phyloP scores from a whole-genome alignment of 495 filamentous ascomycete genomes.

The Barbatosphaeria neglecta region DNA sequence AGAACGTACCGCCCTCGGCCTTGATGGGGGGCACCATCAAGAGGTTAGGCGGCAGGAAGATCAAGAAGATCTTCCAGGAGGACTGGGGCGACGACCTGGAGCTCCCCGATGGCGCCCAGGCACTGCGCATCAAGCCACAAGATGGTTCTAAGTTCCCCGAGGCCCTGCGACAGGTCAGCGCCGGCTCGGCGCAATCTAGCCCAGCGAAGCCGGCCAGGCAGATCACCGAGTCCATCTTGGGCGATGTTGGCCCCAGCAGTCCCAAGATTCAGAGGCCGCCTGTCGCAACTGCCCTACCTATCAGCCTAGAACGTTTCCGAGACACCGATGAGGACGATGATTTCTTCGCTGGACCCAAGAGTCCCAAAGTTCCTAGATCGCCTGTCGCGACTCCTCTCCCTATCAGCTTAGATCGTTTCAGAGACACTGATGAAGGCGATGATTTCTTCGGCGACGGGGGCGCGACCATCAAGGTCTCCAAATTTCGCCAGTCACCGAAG shows the following conservation, averaged over 20 bases:
- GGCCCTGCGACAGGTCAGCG: constrained; percentile 51
- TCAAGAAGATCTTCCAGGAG: constrained; percentile 64
- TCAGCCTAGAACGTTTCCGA: constrained; percentile 48
- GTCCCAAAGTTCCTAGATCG: no score
- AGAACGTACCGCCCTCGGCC: constrained; percentile 85
- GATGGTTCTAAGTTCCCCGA: constrained; percentile 55
- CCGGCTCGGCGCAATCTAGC: constrained; percentile 27
- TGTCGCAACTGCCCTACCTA: no score
- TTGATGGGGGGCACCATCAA: constrained; percentile 91
- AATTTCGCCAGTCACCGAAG: constrained; percentile 41
- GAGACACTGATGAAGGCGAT: constrained; percentile 46
- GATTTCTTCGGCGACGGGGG: constrained; percentile 49
- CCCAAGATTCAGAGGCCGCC: no score
- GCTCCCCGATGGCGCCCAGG: constrained; percentile 49
- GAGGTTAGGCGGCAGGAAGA: constrained; percentile 69
- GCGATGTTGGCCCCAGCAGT: no score
- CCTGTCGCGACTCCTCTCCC: no score
- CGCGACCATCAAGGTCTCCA: constrained; percentile 57
- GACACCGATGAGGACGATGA: constrained; percentile 47
- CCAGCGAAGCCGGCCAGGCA: constrained; percentile 25
- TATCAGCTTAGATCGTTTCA: constrained; percentile 46
- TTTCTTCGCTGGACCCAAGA: no score
- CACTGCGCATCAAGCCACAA: constrained; percentile 51
- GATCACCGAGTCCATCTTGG: constrained; percentile 5
- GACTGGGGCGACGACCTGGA: constrained; percentile 92